Conservation (phyloP, 2,329 filamentous ascomycete genomes). For the Trichophyton mentagrophytes region DNA sequence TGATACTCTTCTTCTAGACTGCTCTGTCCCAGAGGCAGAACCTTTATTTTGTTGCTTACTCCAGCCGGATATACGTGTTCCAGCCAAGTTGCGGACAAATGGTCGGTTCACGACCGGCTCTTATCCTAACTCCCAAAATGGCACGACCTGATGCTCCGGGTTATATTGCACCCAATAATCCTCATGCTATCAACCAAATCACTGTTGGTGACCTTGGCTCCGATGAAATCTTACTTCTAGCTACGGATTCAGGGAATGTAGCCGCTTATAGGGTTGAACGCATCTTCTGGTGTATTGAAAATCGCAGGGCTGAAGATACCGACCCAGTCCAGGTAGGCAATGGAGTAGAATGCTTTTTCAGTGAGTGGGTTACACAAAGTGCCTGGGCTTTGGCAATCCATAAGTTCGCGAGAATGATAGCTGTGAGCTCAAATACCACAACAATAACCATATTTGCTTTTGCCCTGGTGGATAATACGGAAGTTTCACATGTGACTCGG, state of each 20-base stretch:
- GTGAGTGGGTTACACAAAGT: slow-evolving; percentile 60
- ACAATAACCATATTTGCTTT: slow-evolving; percentile 48
- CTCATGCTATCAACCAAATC: slow-evolving; percentile 57
- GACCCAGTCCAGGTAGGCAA: slow-evolving; percentile 13
- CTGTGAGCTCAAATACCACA: slow-evolving; percentile 64
- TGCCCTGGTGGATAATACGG: slow-evolving; percentile 36
- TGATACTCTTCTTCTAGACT: slow-evolving; percentile 18
- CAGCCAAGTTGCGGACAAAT: slow-evolving; percentile 30
- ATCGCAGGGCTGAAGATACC: not conserved
- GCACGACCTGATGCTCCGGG: slow-evolving; percentile 36
- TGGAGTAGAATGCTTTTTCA: slow-evolving; percentile 48
- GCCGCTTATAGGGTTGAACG: slow-evolving; percentile 53
- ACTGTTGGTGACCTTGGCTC: slow-evolving; percentile 55
- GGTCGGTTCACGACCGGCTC: slow-evolving; percentile 26
- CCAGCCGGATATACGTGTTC: slow-evolving; percentile 33
- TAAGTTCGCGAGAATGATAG: slow-evolving; percentile 66
- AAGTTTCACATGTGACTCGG: slow-evolving; percentile 13
- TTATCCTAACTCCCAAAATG: slow-evolving; percentile 32
- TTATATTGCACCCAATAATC: slow-evolving; percentile 38
- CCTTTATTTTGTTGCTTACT: slow-evolving; percentile 34
- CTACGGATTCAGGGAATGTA: slow-evolving; percentile 65
- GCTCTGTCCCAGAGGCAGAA: slow-evolving; percentile 37
- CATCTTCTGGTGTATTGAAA: slow-evolving; percentile 36
- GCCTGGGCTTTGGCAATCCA: slow-evolving; percentile 88
- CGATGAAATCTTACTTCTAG: slow-evolving; percentile 55